Evolutionary conservation across 257 asterid species (phyloP).

Genomic region (Fraxinus quadrangulata): DNA sequence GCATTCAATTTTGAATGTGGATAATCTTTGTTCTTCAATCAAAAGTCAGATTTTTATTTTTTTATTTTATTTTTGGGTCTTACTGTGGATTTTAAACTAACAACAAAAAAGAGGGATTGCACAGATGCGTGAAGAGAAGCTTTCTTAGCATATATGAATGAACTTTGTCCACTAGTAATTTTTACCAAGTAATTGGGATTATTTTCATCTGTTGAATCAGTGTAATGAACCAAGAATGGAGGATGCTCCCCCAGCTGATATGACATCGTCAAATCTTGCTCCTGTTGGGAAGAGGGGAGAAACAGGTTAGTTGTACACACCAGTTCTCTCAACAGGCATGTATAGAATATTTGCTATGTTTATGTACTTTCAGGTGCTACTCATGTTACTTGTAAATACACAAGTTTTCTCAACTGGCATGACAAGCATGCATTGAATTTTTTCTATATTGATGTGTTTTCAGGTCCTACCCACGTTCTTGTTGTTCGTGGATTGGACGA

Average conservation of each 20-base stretch:
- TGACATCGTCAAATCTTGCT: conserved; percentile 65
- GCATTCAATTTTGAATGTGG: conserved; percentile 4
- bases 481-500: conserved; percentile 99
- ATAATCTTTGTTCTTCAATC: conserved; percentile 1
- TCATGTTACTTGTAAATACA: conserved; percentile 33
- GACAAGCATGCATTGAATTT: not conserved
- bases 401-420: not conserved
- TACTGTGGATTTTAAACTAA: not conserved
- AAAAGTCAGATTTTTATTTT: not conserved
- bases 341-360: conserved; percentile 24
- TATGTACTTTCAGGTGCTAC: conserved; percentile 11
- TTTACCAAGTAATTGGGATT: not conserved
- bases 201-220: conserved; percentile 42
- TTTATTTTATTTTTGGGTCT: not conserved
- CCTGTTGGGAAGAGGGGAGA: conserved; percentile 84
- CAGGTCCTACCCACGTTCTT: conserved; percentile 97
- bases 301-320: conserved; percentile 51
- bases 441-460: conserved; percentile 24
- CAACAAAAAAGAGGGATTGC: not conserved
- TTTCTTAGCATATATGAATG: conserved; percentile 13
- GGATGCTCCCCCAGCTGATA: conserved; percentile 98
- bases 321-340: conserved; percentile 1
- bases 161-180: conserved; percentile 5
- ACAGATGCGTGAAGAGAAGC: not conserved
- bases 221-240: conserved; percentile 94